Evolutionary conservation across 1,284 basidiomycete genomes (phyloP).

Genomic region (Butyriboletus appendiculatus): DNA sequence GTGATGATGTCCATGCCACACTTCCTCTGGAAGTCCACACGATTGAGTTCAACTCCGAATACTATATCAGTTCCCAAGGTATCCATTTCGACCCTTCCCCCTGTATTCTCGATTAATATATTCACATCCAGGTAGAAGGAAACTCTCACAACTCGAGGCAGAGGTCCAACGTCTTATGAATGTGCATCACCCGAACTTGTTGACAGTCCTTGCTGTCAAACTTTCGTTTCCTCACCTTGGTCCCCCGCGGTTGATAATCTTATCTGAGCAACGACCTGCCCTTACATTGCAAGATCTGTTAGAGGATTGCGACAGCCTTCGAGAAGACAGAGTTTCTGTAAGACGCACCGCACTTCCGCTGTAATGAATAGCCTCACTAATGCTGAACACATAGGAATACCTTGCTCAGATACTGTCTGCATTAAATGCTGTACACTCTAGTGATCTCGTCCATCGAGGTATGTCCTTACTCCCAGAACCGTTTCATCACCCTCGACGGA

Average conservation of each 20-base stretch:
- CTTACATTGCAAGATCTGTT: constrained; percentile 68
- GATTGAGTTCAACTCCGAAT: constrained; percentile 62
- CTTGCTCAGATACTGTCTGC: constrained; percentile 67
- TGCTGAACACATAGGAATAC: constrained; percentile 54
- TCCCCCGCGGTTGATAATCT: constrained; percentile 56
- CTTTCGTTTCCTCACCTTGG: constrained; percentile 50
- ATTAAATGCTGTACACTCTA: constrained; percentile 62
- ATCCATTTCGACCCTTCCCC: background rate
- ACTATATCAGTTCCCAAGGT: constrained; percentile 69
- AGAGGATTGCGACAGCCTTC: constrained; percentile 63
- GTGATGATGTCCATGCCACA: constrained; percentile 56
- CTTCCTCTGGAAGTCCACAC: constrained; percentile 66
- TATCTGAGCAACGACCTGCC: constrained; percentile 64
- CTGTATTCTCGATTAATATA: background rate
- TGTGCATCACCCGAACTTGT: constrained; percentile 61
- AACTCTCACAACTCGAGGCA: constrained; percentile 62
- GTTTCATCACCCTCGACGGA: background rate
- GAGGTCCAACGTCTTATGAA: constrained; percentile 62
- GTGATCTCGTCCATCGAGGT: constrained; percentile 68
- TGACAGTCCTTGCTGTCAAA: constrained; percentile 65
- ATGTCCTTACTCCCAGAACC: background rate
- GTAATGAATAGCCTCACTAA: background rate
- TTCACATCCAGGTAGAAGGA: constrained; percentile 49
- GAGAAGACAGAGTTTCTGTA: constrained; percentile 67
- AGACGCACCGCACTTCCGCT: constrained; percentile 18